Conservation (phyloP, 306 rosid genomes). For the Begonia loranthoides region DNA sequence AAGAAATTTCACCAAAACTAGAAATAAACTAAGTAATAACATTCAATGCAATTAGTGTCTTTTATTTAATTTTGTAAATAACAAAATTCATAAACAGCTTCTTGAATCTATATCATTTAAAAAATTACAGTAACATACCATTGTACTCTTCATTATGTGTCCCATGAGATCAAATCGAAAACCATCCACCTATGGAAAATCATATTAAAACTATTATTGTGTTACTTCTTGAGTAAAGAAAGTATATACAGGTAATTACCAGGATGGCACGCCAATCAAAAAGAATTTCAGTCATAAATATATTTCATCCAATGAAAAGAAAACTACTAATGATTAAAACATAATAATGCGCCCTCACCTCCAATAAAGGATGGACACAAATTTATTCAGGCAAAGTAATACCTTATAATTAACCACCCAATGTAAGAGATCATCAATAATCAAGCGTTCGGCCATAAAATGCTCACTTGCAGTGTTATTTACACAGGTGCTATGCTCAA, state of each 20-base stretch:
- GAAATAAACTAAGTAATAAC: too few species aligned
- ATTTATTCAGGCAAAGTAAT: not conserved
- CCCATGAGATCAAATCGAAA: slow-evolving; percentile 98
- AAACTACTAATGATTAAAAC: not conserved
- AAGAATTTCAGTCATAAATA: not conserved
- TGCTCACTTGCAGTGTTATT: slow-evolving; percentile 97
- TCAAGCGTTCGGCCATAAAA: slow-evolving; percentile 85
- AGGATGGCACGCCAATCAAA: not conserved
- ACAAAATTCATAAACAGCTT: too few species aligned
- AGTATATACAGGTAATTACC: slow-evolving; percentile 1
- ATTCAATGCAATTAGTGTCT: too few species aligned
- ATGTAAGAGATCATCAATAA: slow-evolving; percentile 79
- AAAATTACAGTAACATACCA: slow-evolving; percentile 30
- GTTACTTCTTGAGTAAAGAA: too few species aligned
- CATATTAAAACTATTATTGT: too few species aligned
- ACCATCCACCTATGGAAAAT: slow-evolving; percentile 83
- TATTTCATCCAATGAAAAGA: not conserved
- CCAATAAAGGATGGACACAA: too few species aligned
- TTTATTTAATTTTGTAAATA: too few species aligned
- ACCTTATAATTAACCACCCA: slow-evolving; percentile 94
- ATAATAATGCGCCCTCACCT: too few species aligned
- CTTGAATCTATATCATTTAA: too few species aligned
- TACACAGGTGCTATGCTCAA: slow-evolving; percentile 85
- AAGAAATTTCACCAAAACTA: too few species aligned
- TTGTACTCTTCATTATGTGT: slow-evolving; percentile 89